Percentiles rank a stretch among this genome's conserved stretches.
Conservation (phyloP, 1,139 yeast species). For the Yamadazyma dendronema region DNA sequence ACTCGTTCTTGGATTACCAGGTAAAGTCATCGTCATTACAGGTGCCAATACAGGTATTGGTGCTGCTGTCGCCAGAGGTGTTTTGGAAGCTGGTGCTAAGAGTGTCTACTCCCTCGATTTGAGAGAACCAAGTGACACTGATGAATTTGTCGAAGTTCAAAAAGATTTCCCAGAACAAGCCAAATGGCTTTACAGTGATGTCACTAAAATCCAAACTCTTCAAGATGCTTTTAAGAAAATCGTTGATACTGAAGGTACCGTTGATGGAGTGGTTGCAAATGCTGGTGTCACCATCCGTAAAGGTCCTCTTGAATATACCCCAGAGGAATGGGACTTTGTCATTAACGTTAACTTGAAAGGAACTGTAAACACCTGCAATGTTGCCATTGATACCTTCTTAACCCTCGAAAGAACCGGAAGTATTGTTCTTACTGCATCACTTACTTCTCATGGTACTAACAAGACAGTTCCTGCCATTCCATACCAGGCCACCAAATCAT, state of each 20-base stretch:
- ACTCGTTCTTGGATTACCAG: slow-evolving; percentile 11
- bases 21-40: slow-evolving; percentile 29
- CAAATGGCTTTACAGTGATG: slow-evolving; percentile 10
- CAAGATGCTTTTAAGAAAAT: slow-evolving; percentile 53
- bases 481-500: slow-evolving; percentile 58
- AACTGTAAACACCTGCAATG: slow-evolving; percentile 55
- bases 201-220: slow-evolving; percentile 20
- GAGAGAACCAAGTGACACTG: slow-evolving; percentile 9
- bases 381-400: slow-evolving; percentile 24
- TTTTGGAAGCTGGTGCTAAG: slow-evolving; percentile 12
- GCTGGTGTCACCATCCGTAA: slow-evolving; percentile 83
- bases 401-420: slow-evolving; percentile 45
- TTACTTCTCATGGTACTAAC: slow-evolving; percentile 55
- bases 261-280: slow-evolving; percentile 80
- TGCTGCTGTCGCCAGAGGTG: slow-evolving; percentile 59
- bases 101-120: slow-evolving; percentile 11
- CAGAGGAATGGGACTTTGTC: slow-evolving; percentile 50
- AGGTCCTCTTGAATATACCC: slow-evolving; percentile 50
- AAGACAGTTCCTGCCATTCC: slow-evolving; percentile 39
- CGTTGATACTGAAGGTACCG: slow-evolving; percentile 59
- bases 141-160: slow-evolving; percentile 11
- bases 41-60: slow-evolving; percentile 54
- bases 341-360: slow-evolving; percentile 55
- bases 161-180: slow-evolving; percentile 10
- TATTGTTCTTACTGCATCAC: slow-evolving; percentile 58